phyloP scores from a whole-genome alignment of 108 stramenopile genomes.

The Nannochloropsis gaditana region DNA sequence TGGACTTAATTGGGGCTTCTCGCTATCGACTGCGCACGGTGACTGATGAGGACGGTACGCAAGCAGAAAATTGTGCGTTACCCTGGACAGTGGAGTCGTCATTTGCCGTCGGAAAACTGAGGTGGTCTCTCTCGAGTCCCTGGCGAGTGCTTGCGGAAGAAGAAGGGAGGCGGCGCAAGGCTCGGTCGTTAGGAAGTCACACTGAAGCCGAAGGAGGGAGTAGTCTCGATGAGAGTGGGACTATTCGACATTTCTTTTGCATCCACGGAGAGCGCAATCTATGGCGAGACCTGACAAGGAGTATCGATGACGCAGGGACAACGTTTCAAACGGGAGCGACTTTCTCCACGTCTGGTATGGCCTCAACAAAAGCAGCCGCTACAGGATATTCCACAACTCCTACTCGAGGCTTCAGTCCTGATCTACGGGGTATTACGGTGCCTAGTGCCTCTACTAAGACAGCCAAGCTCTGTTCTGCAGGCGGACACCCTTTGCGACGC shows the following conservation, averaged over 20 bases:
- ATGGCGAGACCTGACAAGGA: slow-evolving; percentile 8
- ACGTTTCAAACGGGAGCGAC: too few relatives aligned
- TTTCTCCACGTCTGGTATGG: too few relatives aligned
- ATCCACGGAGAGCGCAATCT: not conserved
- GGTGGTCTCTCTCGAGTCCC: slow-evolving; percentile 8
- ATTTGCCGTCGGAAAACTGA: not conserved
- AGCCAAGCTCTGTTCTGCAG: not conserved
- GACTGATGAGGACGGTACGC: not conserved
- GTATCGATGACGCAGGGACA: not conserved
- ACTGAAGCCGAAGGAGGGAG: not conserved
- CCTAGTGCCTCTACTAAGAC: not conserved
- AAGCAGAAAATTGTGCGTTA: not conserved
- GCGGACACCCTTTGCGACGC: not conserved
- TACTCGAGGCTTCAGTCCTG: not conserved
- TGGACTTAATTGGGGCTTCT: not conserved
- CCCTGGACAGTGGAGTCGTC: not conserved
- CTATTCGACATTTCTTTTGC: not conserved
- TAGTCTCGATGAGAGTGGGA: not conserved
- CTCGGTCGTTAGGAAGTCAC: not conserved
- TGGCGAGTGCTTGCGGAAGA: not conserved
- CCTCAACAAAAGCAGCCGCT: too few relatives aligned
- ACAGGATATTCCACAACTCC: not conserved
- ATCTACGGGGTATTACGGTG: not conserved
- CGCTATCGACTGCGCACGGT: not conserved
- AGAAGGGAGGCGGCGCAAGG: not conserved